Conservation (phyloP, 2,329 filamentous ascomycete genomes). For the Aureobasidium vineae region DNA sequence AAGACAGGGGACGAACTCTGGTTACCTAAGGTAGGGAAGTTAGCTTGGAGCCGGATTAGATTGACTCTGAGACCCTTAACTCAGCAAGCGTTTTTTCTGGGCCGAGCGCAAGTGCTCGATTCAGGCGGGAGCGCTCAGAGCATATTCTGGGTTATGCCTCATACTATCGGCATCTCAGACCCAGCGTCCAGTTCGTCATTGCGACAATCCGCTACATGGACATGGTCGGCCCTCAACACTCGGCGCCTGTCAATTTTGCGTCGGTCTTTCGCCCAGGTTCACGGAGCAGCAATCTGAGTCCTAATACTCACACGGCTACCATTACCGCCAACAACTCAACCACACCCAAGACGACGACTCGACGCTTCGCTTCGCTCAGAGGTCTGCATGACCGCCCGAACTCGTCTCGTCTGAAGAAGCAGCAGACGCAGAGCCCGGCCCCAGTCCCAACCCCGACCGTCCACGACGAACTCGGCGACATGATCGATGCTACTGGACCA, state of each 20-base stretch:
- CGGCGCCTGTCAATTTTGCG: conserved; percentile 16
- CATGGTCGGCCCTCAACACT: conserved; percentile 19
- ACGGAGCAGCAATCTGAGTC: neutral
- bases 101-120: conserved; percentile 1
- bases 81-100: neutral
- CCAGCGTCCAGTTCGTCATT: conserved; percentile 20
- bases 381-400: conserved; percentile 9
- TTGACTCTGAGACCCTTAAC: conserved; percentile 13
- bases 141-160: conserved; percentile 3
- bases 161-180: conserved; percentile 21
- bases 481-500: conserved; percentile 36
- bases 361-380: conserved; percentile 23
- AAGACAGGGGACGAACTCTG: conserved; percentile 1
- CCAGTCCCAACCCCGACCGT: neutral
- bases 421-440: neutral
- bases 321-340: neutral
- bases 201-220: conserved; percentile 1
- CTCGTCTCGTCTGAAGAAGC: conserved; percentile 22
- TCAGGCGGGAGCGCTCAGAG: conserved; percentile 14
- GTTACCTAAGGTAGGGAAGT: neutral
- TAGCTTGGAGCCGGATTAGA: neutral
- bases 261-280: conserved; percentile 2
- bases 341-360: conserved; percentile 10
- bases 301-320: neutral
- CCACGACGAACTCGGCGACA: conserved; percentile 34